Base-by-base conservation (phyloP, 371 early-diverging fungal genomes). In the Lichtheimia hyalospora region DNA sequence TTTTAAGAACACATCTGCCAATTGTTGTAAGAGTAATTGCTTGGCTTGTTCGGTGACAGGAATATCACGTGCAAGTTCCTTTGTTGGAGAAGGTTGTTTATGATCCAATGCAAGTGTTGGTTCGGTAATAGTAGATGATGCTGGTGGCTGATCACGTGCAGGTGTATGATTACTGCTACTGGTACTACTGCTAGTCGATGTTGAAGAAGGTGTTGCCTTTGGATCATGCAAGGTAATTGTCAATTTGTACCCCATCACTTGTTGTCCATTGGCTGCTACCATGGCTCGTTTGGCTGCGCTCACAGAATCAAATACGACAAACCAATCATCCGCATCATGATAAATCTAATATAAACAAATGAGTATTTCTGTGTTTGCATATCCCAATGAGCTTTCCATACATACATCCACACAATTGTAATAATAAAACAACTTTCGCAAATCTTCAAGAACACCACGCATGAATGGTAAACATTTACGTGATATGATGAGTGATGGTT, bases 271-370 rank as follows among this genome's bases (percentile, higher is more conserved):
- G 14, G 72, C 64, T 21, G 78, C 78, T 21, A 73, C 71, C 54
- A 76, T 70, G 13, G 81, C 84, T 41, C 69, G 73, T 43, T 75
- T 75, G 14, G 84, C 85, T 7, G 76, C 69, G n/a, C 69, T 73
- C 6, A 74, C 28, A 6, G 85, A 83, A 39, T 81, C 83, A 59
- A 85, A 85, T 1, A 81, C 77, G 20, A 83, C 74, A 48, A 76
- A 72, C 85, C 85, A 85, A 51, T 82, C 75, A n/a, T 79, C 77
- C 10, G 75, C 80, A 63, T 85, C 81, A 16, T 81, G 77, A 21
- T 62, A 67, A 25, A 67, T 52, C 67, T 67, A 49, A 18, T 7
- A 49, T 23, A 52, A 48, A n/a, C 10, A 8, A 10, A 34, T 34
- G 34, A 34, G 34, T 25, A n/a, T 7, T 27, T 4, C 27, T 4